Evolutionary conservation across 2,329 filamentous ascomycete genomes (phyloP).

Genomic region (Fusarium sp.): DNA sequence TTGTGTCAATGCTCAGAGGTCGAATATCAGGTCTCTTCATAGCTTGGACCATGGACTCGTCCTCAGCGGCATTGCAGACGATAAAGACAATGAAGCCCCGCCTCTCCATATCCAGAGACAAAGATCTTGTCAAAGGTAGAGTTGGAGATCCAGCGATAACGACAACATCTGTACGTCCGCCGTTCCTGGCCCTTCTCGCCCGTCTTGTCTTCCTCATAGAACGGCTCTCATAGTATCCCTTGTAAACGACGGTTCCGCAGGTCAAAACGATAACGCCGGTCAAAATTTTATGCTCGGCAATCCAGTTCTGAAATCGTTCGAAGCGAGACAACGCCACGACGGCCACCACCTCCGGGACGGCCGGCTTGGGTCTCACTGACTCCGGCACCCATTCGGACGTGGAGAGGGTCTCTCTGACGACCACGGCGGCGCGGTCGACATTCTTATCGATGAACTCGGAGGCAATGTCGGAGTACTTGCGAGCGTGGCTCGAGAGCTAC

Average conservation of each 20-base stretch:
- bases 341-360: constrained; percentile 53
- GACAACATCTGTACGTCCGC: constrained; percentile 86
- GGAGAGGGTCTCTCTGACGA: constrained; percentile 77
- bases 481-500: constrained; percentile 73
- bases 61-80: constrained; percentile 85
- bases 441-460: constrained; percentile 85
- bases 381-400: constrained; percentile 80
- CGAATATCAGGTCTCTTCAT: constrained; percentile 86
- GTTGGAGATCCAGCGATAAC: constrained; percentile 90
- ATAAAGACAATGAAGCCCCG: constrained; percentile 95
- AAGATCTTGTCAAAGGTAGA: constrained; percentile 84
- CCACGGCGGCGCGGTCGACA: constrained; percentile 80
- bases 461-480: constrained; percentile 77
- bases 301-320: constrained; percentile 77
- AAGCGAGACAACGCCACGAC: constrained; percentile 54
- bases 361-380: constrained; percentile 71
- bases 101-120: constrained; percentile 88
- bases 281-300: constrained; percentile 77
- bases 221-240: constrained; percentile 63
- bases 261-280: constrained; percentile 79
- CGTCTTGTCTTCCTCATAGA: constrained; percentile 76
- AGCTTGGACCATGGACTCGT: constrained; percentile 82
- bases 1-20: constrained; percentile 85
- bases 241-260: constrained; percentile 73
- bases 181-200: constrained; percentile 83